Percentiles rank a stretch among this genome's conserved stretches.
Conservation (phyloP, 202 grass and related monocot genomes). For the Brachypodium distachyon region DNA sequence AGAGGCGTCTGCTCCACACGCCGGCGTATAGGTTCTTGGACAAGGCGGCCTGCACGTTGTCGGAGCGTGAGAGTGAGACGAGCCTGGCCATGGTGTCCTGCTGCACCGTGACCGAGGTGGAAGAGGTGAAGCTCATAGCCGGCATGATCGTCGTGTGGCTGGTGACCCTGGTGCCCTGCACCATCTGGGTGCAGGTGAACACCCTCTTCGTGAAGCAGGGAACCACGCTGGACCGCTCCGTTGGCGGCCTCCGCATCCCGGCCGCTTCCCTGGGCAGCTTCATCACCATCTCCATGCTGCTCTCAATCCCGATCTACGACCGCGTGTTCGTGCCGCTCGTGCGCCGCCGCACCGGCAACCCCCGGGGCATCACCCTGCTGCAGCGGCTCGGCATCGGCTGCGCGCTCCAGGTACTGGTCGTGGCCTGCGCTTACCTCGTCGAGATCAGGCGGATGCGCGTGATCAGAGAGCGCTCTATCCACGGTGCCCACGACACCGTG, state of each 20-base stretch:
- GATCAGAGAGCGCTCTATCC: background rate
- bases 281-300: constrained; percentile 64
- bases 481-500: constrained; percentile 24
- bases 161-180: constrained; percentile 64
- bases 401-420: constrained; percentile 35
- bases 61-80: background rate
- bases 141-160: constrained; percentile 61
- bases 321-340: constrained; percentile 54
- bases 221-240: constrained; percentile 45
- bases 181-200: constrained; percentile 76
- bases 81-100: too few relatives aligned
- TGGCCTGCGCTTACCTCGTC: constrained; percentile 45
- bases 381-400: constrained; percentile 72
- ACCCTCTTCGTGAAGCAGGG: constrained; percentile 91
- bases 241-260: constrained; percentile 37
- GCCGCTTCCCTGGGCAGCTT: constrained; percentile 62
- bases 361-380: constrained; percentile 63
- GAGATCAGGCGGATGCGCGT: constrained; percentile 50
- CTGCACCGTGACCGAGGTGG: constrained; percentile 73
- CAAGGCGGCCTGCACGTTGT: constrained; percentile 28
- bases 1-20: constrained; percentile 39
- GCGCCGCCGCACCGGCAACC: constrained; percentile 53
- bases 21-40: constrained; percentile 42
- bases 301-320: constrained; percentile 58
- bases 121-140: constrained; percentile 54